Conservation (phyloP, 371 early-diverging fungal species). For the Syncephalastrum racemosum region DNA sequence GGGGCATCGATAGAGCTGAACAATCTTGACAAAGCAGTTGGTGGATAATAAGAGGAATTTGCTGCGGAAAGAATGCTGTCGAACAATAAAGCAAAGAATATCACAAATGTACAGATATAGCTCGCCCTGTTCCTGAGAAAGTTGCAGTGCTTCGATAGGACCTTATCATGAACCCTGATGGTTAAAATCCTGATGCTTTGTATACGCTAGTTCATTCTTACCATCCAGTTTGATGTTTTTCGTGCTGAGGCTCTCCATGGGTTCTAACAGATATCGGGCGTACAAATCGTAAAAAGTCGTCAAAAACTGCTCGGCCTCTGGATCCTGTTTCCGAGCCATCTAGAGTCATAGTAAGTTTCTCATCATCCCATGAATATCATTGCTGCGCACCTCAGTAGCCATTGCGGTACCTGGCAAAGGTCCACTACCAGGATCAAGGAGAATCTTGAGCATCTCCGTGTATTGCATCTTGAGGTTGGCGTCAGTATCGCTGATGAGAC, state of each 20-base stretch:
- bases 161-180: constrained; percentile 12
- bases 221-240: constrained; percentile 31
- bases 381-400: constrained; percentile 25
- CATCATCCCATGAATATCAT: neutral
- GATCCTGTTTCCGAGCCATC: constrained; percentile 39
- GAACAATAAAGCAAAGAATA: constrained; percentile 66
- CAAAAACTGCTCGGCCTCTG: constrained; percentile 75
- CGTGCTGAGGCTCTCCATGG: constrained; percentile 49
- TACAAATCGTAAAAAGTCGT: constrained; percentile 72
- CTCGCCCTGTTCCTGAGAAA: constrained; percentile 32
- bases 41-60: constrained; percentile 72
- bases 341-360: constrained; percentile 1
- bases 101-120: constrained; percentile 69
- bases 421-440: constrained; percentile 66
- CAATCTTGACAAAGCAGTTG: constrained; percentile 57
- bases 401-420: constrained; percentile 20
- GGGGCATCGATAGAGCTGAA: constrained; percentile 65
- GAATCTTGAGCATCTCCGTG: constrained; percentile 68
- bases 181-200: neutral
- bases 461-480: constrained; percentile 68
- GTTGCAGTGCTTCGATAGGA: constrained; percentile 29
- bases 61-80: constrained; percentile 74
- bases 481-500: constrained; percentile 60
- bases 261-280: constrained; percentile 53
- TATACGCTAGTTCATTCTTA: constrained; percentile 4